A percentile compares a stretch with the other conserved stretches of the same genome.
Conservation (phyloP, 257 asterid genomes). For the Cinchona pubescens region DNA sequence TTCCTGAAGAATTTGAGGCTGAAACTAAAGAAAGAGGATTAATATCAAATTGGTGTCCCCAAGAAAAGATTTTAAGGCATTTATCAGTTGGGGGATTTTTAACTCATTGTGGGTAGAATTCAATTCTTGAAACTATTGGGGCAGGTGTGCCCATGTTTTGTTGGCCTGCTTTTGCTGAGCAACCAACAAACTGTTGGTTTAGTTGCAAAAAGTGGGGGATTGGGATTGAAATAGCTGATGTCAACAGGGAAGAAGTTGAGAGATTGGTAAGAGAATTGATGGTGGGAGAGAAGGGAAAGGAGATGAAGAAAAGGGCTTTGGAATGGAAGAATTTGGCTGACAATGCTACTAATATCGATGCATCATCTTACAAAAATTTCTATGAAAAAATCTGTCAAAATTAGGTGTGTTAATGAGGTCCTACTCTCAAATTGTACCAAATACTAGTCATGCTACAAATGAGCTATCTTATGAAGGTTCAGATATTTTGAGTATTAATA, state of each 20-base stretch:
- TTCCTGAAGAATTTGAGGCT: constrained; percentile 20
- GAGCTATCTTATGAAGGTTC: not conserved
- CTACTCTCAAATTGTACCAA: not conserved
- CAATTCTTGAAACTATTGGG: constrained; percentile 20
- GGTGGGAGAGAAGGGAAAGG: constrained; percentile 19
- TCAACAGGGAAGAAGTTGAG: constrained; percentile 16
- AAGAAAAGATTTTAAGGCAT: constrained; percentile 27
- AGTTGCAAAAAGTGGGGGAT: constrained; percentile 18
- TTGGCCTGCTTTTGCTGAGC: constrained; percentile 29
- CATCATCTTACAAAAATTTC: constrained; percentile 22
- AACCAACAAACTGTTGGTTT: constrained; percentile 30
- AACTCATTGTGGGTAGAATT: constrained; percentile 32
- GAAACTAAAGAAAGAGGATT: constrained; percentile 19
- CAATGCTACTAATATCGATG: constrained; percentile 7
- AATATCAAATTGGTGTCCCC: constrained; percentile 29
- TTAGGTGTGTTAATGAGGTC: constrained; percentile 8
- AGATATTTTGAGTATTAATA: no score
- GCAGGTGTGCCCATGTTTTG: constrained; percentile 34
- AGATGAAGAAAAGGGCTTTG: constrained; percentile 22
- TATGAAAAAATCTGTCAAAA: constrained; percentile 17
- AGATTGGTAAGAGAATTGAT: constrained; percentile 20
- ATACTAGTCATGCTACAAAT: not conserved
- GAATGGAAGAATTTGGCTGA: constrained; percentile 26
- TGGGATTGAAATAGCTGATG: constrained; percentile 22
- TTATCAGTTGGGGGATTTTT: constrained; percentile 29